Base-by-base conservation (phyloP, 1,139 yeast genomes). In the Kodamaea fungicola region DNA sequence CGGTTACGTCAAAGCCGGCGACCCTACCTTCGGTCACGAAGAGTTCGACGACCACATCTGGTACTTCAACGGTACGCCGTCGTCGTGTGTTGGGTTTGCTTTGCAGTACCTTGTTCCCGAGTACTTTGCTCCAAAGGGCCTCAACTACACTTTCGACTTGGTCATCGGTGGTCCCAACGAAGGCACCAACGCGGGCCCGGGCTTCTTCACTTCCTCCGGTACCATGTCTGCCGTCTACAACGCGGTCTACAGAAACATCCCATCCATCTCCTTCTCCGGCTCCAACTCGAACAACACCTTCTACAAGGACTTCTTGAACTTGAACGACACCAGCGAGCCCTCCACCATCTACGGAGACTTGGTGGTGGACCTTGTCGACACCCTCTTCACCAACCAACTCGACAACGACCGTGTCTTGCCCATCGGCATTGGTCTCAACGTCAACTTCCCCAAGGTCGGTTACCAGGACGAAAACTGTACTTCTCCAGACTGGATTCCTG, bases 11-110 rank as follows among this genome's bases (percentile, higher is more conserved):
- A 56, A 58, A 38, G 59, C 59, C 28, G 76, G 76, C 31, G 60
- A 62, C 24, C 76, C 76, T 42, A 60, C 74, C 27, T 71, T 74
- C 74, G 74, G 71, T 41, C 72, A 68, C 42, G 76, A 71, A 52
- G 57, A 48, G 12, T 51, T 59, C 42, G 73, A 71, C 52, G 54
- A 55, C 49, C 63, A 66, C 50, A 56, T 71, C 48, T 71, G 76
- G 76, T 71, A 71, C 54, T 67, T 69, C 59, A 68, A 70, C 47
- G 76, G 74, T 49, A 70, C 76, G 22, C 76, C 76, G 34, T 70
- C 71, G 16, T 56, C 71, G 13, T 57, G 64, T 50, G 67, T 69
- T 36, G 68, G 72, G 22, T 70, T 71, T 43, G 74, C 63, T 29
- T 55, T 70, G 47, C 59, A 60, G 40, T 68, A 69, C 50, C 66